phyloP scores from a whole-genome alignment of 2,329 filamentous ascomycete species.

The Hypocreales sp. region DNA sequence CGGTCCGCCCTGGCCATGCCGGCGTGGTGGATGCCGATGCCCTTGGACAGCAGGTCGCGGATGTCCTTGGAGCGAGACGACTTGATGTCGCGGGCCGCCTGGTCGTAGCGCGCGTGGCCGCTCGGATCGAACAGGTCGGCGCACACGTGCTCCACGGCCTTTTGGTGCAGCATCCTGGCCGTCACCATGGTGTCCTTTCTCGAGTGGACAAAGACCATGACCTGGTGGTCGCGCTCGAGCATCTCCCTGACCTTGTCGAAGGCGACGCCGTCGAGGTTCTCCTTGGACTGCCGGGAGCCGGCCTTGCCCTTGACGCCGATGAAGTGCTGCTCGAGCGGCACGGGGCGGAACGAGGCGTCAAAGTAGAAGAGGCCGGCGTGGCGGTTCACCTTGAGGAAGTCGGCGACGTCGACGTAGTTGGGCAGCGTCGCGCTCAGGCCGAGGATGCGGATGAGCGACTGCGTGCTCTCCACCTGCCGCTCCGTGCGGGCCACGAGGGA shows the following conservation, averaged over 20 bases:
- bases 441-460: conserved; percentile 90
- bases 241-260: conserved; percentile 95
- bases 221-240: conserved; percentile 80
- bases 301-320: conserved; percentile 89
- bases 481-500: conserved; percentile 91
- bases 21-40: conserved; percentile 88
- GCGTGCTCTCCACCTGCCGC: conserved; percentile 92
- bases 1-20: conserved; percentile 91
- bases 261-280: conserved; percentile 74
- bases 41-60: conserved; percentile 76
- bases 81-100: conserved; percentile 72
- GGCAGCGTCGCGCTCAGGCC: conserved; percentile 90
- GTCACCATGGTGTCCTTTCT: conserved; percentile 86
- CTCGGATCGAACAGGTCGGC: conserved; percentile 72
- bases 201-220: conserved; percentile 99
- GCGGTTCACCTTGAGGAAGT: conserved; percentile 92
- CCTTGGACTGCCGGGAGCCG: conserved; percentile 63
- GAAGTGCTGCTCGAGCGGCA: conserved; percentile 94
- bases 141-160: conserved; percentile 68
- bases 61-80: conserved; percentile 74
- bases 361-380: conserved; percentile 93
- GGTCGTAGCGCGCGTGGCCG: conserved; percentile 63
- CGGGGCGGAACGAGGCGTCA: conserved; percentile 86
- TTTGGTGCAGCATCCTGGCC: conserved; percentile 71
- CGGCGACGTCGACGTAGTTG: conserved; percentile 92